Percentiles rank a stretch among this genome's conserved stretches.
phyloP scores from a whole-genome alignment of 495 filamentous ascomycete species.

The Aspergillus funiculosus region DNA sequence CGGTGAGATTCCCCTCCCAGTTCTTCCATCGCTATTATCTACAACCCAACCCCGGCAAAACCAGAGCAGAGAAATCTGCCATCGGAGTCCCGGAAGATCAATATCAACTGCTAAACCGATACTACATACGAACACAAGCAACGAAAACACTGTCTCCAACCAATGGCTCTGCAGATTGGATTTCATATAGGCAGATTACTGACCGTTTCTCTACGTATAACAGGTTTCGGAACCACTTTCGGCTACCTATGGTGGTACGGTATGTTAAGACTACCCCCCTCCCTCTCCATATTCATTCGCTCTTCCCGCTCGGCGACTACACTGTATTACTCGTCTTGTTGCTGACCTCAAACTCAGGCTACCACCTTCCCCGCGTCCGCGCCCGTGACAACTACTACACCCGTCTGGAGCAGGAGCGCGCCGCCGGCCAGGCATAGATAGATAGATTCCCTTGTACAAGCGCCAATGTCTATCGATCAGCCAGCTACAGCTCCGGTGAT shows the following conservation, averaged over 20 bases:
- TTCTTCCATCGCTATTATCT: neutral
- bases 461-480: slow-evolving; percentile 3
- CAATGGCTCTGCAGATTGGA: too few relatives aligned
- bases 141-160: neutral
- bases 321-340: neutral
- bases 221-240: slow-evolving; percentile 63
- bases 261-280: slow-evolving; percentile 42
- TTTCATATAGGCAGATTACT: too few relatives aligned
- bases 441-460: slow-evolving; percentile 13
- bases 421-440: slow-evolving; percentile 36
- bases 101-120: too few relatives aligned
- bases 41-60: neutral
- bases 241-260: slow-evolving; percentile 81
- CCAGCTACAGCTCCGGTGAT: neutral
- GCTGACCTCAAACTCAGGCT: slow-evolving; percentile 46
- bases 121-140: too few relatives aligned
- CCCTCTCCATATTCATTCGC: neutral
- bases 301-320: too few relatives aligned
- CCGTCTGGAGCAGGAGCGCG: slow-evolving; percentile 67
- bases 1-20: slow-evolving; percentile 52
- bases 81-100: neutral
- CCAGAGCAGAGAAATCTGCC: neutral
- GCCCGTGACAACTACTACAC: slow-evolving; percentile 70
- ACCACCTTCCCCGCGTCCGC: slow-evolving; percentile 71
- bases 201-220: neutral